phyloP scores from a whole-genome alignment of 2,329 filamentous ascomycete genomes.

The Fusarium hainanense region DNA sequence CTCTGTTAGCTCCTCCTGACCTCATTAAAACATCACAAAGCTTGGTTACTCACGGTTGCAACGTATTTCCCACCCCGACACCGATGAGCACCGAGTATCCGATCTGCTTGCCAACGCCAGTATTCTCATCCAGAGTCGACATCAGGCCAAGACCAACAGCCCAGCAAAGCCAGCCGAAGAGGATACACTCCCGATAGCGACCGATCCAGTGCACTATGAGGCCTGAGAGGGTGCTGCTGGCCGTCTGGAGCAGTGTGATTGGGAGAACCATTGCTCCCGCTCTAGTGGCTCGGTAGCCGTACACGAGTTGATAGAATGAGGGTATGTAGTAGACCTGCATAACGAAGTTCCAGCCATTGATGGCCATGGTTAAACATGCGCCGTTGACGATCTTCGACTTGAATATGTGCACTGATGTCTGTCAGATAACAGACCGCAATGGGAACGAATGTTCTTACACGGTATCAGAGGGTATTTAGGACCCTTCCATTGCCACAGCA shows the following conservation, averaged over 20 bases:
- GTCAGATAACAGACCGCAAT: neutral
- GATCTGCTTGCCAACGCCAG: conserved; percentile 63
- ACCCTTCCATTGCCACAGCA: conserved; percentile 64
- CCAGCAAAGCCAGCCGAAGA: conserved; percentile 65
- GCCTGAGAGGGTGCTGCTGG: conserved; percentile 62
- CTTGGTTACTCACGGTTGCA: conserved; percentile 56
- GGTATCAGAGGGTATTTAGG: conserved; percentile 61
- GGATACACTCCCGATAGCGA: conserved; percentile 64
- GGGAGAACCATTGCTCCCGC: conserved; percentile 57
- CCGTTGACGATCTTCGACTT: conserved; percentile 64
- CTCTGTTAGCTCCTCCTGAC: neutral
- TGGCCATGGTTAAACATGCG: conserved; percentile 66
- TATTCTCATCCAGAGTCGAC: conserved; percentile 61
- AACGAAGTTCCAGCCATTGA: conserved; percentile 70
- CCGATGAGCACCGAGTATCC: conserved; percentile 65
- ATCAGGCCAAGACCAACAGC: conserved; percentile 63
- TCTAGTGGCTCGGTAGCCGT: conserved; percentile 56
- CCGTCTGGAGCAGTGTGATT: conserved; percentile 57
- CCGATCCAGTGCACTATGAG: conserved; percentile 64
- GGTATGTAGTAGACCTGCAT: conserved; percentile 65
- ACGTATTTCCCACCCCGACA: conserved; percentile 62
- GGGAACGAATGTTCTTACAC: conserved; percentile 41
- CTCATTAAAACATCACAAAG: neutral
- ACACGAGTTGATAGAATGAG: conserved; percentile 59
- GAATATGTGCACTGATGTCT: conserved; percentile 62